Percentiles rank a stretch among this genome's conserved stretches.
phyloP scores from a whole-genome alignment of 352 stramenopile genomes.

The Phytophthora foliorum region DNA sequence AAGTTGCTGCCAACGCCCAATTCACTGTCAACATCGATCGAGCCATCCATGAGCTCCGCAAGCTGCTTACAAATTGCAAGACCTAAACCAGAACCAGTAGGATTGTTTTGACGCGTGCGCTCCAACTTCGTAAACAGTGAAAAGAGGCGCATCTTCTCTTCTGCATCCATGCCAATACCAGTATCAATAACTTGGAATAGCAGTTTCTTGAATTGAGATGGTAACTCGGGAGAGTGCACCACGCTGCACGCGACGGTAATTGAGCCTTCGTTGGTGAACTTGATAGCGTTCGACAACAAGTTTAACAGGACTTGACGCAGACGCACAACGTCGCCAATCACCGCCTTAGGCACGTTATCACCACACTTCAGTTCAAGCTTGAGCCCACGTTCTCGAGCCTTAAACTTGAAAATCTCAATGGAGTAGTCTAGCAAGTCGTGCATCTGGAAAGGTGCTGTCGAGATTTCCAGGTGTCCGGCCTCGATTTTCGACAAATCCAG shows the following conservation, averaged over 20 bases:
- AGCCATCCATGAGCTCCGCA: constrained; percentile 88
- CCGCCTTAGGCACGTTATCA: constrained; percentile 64
- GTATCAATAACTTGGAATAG: constrained; percentile 91
- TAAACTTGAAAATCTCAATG: constrained; percentile 92
- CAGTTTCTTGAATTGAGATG: constrained; percentile 77
- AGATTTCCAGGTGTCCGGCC: constrained; percentile 91
- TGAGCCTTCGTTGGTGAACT: constrained; percentile 84
- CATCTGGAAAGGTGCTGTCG: constrained; percentile 86
- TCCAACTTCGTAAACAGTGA: constrained; percentile 88
- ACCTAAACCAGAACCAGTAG: constrained; percentile 86
- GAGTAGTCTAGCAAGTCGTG: constrained; percentile 87
- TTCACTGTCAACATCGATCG: constrained; percentile 88
- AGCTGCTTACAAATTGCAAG: constrained; percentile 92
- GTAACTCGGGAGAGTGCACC: constrained; percentile 70
- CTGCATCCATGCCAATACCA: constrained; percentile 81
- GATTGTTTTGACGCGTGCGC: constrained; percentile 86
- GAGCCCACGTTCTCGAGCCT: constrained; percentile 82
- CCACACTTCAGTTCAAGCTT: constrained; percentile 79
- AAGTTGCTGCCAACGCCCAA: constrained; percentile 84
- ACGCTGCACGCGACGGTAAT: constrained; percentile 85
- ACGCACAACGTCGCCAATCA: constrained; percentile 82
- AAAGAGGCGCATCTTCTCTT: constrained; percentile 86
- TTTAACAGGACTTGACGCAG: constrained; percentile 80
- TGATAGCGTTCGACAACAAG: constrained; percentile 59
- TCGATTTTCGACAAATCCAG: constrained; percentile 95